phyloP scores from a whole-genome alignment of 2,329 filamentous ascomycete species.

The Biscogniauxia mediterranea region DNA sequence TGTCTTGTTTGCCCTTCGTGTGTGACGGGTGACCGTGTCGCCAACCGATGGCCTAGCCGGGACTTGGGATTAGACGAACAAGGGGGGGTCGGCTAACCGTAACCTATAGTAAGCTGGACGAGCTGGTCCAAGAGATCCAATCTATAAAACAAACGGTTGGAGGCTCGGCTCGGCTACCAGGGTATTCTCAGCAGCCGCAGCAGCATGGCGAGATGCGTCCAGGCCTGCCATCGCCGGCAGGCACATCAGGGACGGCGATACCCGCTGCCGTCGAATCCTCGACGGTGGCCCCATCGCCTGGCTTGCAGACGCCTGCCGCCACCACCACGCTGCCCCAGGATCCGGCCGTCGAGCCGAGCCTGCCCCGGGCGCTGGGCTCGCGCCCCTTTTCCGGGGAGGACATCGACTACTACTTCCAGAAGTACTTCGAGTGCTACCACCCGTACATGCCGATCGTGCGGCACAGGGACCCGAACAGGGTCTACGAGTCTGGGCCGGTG shows the following conservation, averaged over 20 bases:
- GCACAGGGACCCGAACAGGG: slow-evolving; percentile 48
- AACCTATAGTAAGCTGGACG: slow-evolving; percentile 50
- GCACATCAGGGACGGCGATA: slow-evolving; percentile 12
- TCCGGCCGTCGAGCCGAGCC: slow-evolving; percentile 25
- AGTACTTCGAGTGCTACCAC: slow-evolving; percentile 54
- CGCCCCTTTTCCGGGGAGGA: slow-evolving; percentile 51
- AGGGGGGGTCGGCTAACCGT: slow-evolving; percentile 4
- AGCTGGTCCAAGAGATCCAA: slow-evolving; percentile 53
- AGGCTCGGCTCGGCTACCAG: slow-evolving; percentile 21
- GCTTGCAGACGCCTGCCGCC: slow-evolving; percentile 30
- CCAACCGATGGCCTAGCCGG: background rate
- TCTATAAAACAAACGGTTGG: slow-evolving; percentile 53
- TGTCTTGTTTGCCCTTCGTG: background rate
- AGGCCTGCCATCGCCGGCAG: slow-evolving; percentile 21
- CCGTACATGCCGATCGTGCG: slow-evolving; percentile 52
- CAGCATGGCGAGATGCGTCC: slow-evolving; percentile 17
- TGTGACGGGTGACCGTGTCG: slow-evolving; percentile 1
- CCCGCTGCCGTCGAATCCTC: slow-evolving; percentile 7
- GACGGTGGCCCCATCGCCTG: slow-evolving; percentile 26
- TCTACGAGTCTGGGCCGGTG: slow-evolving; percentile 46
- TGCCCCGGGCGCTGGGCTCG: slow-evolving; percentile 45
- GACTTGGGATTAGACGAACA: background rate
- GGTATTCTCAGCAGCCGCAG: slow-evolving; percentile 26
- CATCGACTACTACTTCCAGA: slow-evolving; percentile 55
- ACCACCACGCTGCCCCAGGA: slow-evolving; percentile 15